Evolutionary conservation across 2,329 filamentous ascomycete species (phyloP), one percentile per base, ranked within the genome.

Genomic region (Alternaria conjuncta): DNA sequence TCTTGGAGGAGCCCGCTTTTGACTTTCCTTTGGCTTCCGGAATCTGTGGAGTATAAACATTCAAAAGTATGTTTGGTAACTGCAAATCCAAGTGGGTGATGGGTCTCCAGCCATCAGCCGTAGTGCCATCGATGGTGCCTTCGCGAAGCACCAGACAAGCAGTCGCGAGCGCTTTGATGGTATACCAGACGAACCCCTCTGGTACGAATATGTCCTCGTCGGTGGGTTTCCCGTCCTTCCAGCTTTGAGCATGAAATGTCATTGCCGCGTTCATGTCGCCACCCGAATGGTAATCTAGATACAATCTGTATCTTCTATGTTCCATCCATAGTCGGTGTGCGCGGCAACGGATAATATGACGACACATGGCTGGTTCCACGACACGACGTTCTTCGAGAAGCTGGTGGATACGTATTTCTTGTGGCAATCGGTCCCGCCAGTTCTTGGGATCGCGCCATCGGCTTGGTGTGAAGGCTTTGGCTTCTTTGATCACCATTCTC

Each of bases 321-420:
- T 10, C 12, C 64, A 69, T 69, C 56, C 64, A 60, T 4, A 66
- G 15, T 41, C 66, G 41, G 51, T 66, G 50, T n/a, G 60, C 64
- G 15, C 55, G 47, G 21, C 44, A 30, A 12, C 44, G 28, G 13
- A 69, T 41, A 7, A 71, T 30, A 30, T 45, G 41, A n/a, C 50
- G 13, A 18, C 53, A 25, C 6, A 20, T 55, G n/a, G 6, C 18
- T 12, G 15, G 9, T 41, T 30, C 30, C 18, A n/a, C 55, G 30
- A 5, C 30, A 9, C 21, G 56, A n/a, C 5, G 28, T 28, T 30
- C 25, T 26, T 68, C 63, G 8, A 71, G 36, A 1, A 66, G 43
- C n/a, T 58, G 8, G 41, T 66, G 66, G 11, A 66, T 61, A 13
- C 45, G 15, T 21, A 68, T 64, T 32, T 65, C 57, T 23, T 47